A percentile compares a stretch with the other conserved stretches of the same genome.
Conservation (phyloP, 768 basidiomycete species). For the Fomitopsis serialis region DNA sequence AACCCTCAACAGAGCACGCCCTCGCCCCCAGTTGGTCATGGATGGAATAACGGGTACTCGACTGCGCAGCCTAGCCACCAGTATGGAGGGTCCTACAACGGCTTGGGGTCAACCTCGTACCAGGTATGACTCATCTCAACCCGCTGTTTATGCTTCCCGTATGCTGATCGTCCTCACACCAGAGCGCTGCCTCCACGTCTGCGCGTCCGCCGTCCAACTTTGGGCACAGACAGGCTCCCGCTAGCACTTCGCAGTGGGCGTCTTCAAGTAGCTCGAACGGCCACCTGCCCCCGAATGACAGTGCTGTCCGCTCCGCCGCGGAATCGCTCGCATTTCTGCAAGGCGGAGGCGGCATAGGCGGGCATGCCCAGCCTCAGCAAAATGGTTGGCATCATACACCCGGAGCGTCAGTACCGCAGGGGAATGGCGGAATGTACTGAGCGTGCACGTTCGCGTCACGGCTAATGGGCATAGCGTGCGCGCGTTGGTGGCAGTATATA, state of each 20-base stretch:
- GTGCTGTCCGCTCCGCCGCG: constrained; percentile 9
- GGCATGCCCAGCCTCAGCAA: not conserved
- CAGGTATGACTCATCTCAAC: constrained; percentile 5
- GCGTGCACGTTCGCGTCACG: no score
- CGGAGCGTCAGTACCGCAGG: not conserved
- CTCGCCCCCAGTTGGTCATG: not conserved
- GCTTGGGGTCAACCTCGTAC: constrained; percentile 6
- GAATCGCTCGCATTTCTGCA: constrained; percentile 15
- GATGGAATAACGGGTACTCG: constrained; percentile 12
- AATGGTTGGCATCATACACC: constrained; percentile 3
- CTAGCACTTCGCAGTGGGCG: not conserved
- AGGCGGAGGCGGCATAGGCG: constrained; percentile 1
- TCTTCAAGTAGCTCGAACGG: not conserved
- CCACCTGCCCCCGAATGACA: constrained; percentile 4
- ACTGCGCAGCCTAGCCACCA: constrained; percentile 7
- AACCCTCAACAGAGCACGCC: not conserved
- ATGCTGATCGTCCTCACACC: no score
- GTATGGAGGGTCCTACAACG: constrained; percentile 5
- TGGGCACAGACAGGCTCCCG: not conserved
- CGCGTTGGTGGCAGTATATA: no score
- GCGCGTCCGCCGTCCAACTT: not conserved
- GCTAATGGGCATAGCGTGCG: no score
- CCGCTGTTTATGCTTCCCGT: not conserved
- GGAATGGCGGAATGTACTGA: not conserved
- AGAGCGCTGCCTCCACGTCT: not conserved